These are phyloP conservation scores for Candida palmyrensis DNA, from an alignment of 805 yeast species.

Conservation along the genomic window DNA sequence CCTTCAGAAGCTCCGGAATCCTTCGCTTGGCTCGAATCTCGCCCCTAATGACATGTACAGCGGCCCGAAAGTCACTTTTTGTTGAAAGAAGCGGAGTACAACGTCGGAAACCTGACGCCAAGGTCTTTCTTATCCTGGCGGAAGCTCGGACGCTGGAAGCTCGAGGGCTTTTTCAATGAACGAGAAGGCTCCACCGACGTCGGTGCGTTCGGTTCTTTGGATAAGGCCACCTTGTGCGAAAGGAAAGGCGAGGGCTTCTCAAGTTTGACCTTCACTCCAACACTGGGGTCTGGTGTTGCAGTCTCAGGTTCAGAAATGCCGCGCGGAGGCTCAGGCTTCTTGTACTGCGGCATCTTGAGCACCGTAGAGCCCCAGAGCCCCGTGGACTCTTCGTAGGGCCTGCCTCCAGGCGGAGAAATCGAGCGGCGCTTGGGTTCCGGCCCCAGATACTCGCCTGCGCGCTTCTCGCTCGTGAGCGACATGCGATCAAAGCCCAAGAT, in stretches of 20 bases:
- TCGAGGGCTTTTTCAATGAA: constrained; percentile 28
- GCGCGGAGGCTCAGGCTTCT: constrained; percentile 13
- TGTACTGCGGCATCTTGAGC: constrained; percentile 23
- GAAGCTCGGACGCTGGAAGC: constrained; percentile 26
- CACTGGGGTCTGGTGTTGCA: no score
- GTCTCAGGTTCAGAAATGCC: no score
- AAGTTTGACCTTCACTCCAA: no score
- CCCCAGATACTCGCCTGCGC: neutral
- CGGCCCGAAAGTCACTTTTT: constrained; percentile 3
- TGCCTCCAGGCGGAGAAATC: constrained; percentile 2
- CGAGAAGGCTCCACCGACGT: constrained; percentile 4
- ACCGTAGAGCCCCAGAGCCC: no score
- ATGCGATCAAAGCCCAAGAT: no score
- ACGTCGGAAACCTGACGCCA: constrained; percentile 20
- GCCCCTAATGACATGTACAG: no score
- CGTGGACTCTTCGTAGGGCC: no score
- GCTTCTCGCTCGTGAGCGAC: no score
- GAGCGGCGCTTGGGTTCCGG: constrained; percentile 2
- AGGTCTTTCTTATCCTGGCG: constrained; percentile 12
- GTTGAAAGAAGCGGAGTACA: constrained; percentile 20
- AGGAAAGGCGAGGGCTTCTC: no score
- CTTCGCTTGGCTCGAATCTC: no score
- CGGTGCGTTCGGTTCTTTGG: constrained; percentile 9
- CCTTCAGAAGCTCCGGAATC: no score
- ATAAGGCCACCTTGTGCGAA: constrained; percentile 17